A percentile compares a stretch with the other conserved stretches of the same genome.
Evolutionary conservation across 2,329 filamentous ascomycete genomes (phyloP).

Genomic region (Alternaria viburni): DNA sequence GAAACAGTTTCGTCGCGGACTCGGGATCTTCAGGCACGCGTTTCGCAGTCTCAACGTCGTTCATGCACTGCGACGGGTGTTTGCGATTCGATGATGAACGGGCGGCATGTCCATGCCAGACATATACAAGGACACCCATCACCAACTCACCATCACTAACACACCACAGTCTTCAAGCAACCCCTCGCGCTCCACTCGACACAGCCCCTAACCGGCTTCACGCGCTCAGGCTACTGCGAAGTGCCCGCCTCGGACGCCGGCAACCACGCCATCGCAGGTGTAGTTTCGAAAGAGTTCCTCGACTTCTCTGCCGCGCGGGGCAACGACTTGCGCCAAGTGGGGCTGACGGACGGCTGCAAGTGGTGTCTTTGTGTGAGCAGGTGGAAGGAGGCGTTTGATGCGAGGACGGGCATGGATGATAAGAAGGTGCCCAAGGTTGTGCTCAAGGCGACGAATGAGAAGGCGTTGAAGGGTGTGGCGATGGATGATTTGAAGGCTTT

Average conservation of each 20-base stretch:
- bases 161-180: conserved; percentile 9
- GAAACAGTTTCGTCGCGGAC: conserved; percentile 5
- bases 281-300: conserved; percentile 66
- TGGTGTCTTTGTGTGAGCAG: conserved; percentile 68
- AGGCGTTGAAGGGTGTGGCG: conserved; percentile 56
- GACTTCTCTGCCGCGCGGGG: conserved; percentile 65
- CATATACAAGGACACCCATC: background rate
- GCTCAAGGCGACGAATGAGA: conserved; percentile 60
- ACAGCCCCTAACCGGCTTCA: conserved; percentile 65
- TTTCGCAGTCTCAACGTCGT: background rate
- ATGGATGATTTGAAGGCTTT: conserved; percentile 59
- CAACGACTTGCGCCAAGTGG: conserved; percentile 63
- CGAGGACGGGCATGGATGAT: conserved; percentile 56
- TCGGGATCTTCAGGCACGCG: conserved; percentile 3
- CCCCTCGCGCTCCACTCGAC: conserved; percentile 64
- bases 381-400: conserved; percentile 67
- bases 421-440: conserved; percentile 57
- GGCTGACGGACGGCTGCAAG: conserved; percentile 64
- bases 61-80: background rate
- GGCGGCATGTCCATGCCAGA: background rate
- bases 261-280: conserved; percentile 65
- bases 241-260: conserved; percentile 61
- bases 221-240: conserved; percentile 67
- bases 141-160: background rate
- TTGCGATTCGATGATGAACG: background rate